Percentiles rank a stretch among this genome's conserved stretches.
Evolutionary conservation across 1,284 basidiomycete species (phyloP).

Genomic region (Leucoagaricus sp.): DNA sequence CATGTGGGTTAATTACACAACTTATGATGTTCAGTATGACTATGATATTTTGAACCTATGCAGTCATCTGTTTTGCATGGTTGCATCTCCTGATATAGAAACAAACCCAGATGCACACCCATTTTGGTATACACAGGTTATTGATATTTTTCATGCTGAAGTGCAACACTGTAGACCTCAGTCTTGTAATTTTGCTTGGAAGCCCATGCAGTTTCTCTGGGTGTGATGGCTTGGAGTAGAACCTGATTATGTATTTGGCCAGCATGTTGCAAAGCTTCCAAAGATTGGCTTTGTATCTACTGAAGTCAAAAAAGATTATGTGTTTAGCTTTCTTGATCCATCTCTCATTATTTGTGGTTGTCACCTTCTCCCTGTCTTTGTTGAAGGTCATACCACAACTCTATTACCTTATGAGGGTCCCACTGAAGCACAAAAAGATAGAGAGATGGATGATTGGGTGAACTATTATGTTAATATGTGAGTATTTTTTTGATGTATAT

Average conservation of each 20-base stretch:
- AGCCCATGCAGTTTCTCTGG: constrained; percentile 35
- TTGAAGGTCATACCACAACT: constrained; percentile 23
- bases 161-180: constrained; percentile 18
- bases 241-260: constrained; percentile 19
- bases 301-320: constrained; percentile 21
- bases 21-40: constrained; percentile 25
- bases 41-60: constrained; percentile 23
- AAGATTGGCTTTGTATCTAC: constrained; percentile 38
- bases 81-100: not conserved
- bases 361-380: constrained; percentile 39
- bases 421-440: constrained; percentile 10
- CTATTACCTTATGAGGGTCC: constrained; percentile 21
- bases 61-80: not conserved
- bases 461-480: constrained; percentile 28
- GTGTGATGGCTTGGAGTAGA: constrained; percentile 36
- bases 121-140: not conserved
- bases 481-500: constrained; percentile 1
- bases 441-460: constrained; percentile 30
- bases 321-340: constrained; percentile 46
- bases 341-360: constrained; percentile 31
- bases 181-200: constrained; percentile 1
- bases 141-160: not conserved
- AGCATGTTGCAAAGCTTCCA: constrained; percentile 24
- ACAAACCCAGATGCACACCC: not conserved
- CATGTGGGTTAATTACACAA: constrained; percentile 20